Percentiles rank a stretch among this genome's conserved stretches.
Evolutionary conservation across 495 filamentous ascomycete genomes (phyloP).

Genomic region (Neurospora sp.): DNA sequence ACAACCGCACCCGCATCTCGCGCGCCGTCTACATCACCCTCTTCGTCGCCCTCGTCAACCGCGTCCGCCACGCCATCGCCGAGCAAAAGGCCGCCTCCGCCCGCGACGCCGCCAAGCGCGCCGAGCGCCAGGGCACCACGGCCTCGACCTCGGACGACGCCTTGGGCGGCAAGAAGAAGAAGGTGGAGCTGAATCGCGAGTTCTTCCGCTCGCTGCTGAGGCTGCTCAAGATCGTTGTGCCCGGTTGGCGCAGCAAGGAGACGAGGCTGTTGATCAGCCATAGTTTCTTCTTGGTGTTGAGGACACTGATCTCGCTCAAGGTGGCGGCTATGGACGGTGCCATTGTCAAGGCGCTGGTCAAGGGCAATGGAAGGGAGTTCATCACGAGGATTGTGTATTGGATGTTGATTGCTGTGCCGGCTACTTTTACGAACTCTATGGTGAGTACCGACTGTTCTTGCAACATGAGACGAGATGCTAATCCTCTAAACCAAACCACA

Average conservation of each 20-base stretch:
- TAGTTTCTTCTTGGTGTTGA: constrained; percentile 65
- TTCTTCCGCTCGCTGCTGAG: constrained; percentile 82
- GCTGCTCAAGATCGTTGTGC: constrained; percentile 78
- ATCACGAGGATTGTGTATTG: constrained; percentile 87
- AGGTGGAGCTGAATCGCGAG: constrained; percentile 87
- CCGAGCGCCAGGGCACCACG: constrained; percentile 45
- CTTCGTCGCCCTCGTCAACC: constrained; percentile 76
- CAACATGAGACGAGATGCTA: background rate
- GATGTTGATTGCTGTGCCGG: constrained; percentile 97
- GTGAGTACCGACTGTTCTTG: constrained; percentile 36
- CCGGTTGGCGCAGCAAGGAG: constrained; percentile 83
- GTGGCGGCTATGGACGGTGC: constrained; percentile 92
- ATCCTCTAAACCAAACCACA: constrained; percentile 21
- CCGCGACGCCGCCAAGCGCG: constrained; percentile 55
- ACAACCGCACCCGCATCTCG: constrained; percentile 80
- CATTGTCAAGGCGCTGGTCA: constrained; percentile 81
- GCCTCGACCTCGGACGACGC: constrained; percentile 28
- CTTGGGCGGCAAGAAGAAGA: constrained; percentile 50
- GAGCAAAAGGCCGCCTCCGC: constrained; percentile 84
- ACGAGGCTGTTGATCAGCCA: constrained; percentile 76
- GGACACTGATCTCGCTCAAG: constrained; percentile 88
- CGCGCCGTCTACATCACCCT: constrained; percentile 88
- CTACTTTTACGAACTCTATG: constrained; percentile 99
- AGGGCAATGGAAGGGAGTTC: constrained; percentile 87
- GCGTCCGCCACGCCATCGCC: constrained; percentile 80